Evolutionary conservation across 176 grass and related monocot genomes (phyloP).

Genomic region (Aegilops sharonensis): DNA sequence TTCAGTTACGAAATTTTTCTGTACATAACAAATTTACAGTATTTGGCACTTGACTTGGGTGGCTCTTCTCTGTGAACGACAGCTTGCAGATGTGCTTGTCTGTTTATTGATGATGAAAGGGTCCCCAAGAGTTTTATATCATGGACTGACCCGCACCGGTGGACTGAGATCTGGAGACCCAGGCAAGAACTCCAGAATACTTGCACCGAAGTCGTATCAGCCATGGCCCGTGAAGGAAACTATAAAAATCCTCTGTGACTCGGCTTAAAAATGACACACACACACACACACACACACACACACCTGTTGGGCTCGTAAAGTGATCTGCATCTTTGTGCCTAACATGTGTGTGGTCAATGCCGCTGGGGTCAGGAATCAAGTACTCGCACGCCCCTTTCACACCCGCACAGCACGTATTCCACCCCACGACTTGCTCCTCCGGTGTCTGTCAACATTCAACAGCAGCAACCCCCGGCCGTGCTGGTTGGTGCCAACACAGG

Average conservation of each 20-base stretch:
- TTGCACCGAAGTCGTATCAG: not conserved
- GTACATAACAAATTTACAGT: not conserved
- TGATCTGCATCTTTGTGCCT: not conserved
- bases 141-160: no score
- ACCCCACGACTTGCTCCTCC: not conserved
- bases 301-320: not conserved
- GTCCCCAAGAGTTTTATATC: no score
- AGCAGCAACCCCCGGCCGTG: not conserved
- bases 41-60: not conserved
- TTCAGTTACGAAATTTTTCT: no score
- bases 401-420: not conserved
- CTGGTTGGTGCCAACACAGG: constrained; percentile 25
- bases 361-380: not conserved
- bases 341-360: not conserved
- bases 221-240: not conserved
- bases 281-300: not conserved
- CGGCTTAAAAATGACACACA: not conserved
- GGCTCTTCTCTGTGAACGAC: not conserved
- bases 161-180: not conserved
- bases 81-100: not conserved
- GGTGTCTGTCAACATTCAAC: not conserved
- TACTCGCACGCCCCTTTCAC: not conserved
- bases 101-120: no score
- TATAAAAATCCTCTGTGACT: not conserved
- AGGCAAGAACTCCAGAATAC: not conserved